A percentile compares a stretch with the other conserved stretches of the same genome.
Evolutionary conservation across 495 filamentous ascomycete genomes (phyloP).

Genomic region (Penicillium soppii): DNA sequence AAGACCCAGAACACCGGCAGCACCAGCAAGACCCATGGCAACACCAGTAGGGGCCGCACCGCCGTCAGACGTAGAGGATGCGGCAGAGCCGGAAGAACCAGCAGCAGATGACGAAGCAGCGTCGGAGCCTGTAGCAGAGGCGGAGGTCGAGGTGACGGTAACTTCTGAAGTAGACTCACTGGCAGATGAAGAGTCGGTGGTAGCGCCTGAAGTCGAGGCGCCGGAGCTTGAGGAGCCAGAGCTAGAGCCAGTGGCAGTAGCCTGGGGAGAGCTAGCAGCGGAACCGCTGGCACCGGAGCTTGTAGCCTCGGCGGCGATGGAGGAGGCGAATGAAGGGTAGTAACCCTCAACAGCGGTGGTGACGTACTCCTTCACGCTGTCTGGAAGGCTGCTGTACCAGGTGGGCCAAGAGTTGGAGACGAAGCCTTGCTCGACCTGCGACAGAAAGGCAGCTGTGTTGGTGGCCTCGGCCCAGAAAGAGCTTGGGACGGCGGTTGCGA

Average conservation of each 20-base stretch:
- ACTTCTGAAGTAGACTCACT: not conserved
- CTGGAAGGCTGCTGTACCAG: slow-evolving; percentile 24
- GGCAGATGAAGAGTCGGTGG: not conserved
- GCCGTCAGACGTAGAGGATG: slow-evolving; percentile 12
- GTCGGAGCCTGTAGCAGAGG: not conserved
- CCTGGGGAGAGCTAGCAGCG: not conserved
- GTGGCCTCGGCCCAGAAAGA: slow-evolving; percentile 11
- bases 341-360: slow-evolving; percentile 15
- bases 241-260: not conserved
- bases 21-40: slow-evolving; percentile 17
- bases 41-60: slow-evolving; percentile 18
- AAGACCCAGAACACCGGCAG: slow-evolving; percentile 25
- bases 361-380: slow-evolving; percentile 15
- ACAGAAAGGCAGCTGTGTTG: slow-evolving; percentile 6
- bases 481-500: slow-evolving; percentile 20
- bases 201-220: not conserved
- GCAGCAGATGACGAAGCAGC: slow-evolving; percentile 12
- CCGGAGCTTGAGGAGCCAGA: not conserved
- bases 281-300: not conserved
- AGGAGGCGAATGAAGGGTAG: slow-evolving; percentile 7
- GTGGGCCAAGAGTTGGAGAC: slow-evolving; percentile 13
- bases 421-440: slow-evolving; percentile 11
- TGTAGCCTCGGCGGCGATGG: not conserved
- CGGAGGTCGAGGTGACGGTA: slow-evolving; percentile 6
- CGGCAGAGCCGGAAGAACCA: slow-evolving; percentile 12